Conservation (phyloP, 495 filamentous ascomycete species). For the Wilcoxina mikolae region DNA sequence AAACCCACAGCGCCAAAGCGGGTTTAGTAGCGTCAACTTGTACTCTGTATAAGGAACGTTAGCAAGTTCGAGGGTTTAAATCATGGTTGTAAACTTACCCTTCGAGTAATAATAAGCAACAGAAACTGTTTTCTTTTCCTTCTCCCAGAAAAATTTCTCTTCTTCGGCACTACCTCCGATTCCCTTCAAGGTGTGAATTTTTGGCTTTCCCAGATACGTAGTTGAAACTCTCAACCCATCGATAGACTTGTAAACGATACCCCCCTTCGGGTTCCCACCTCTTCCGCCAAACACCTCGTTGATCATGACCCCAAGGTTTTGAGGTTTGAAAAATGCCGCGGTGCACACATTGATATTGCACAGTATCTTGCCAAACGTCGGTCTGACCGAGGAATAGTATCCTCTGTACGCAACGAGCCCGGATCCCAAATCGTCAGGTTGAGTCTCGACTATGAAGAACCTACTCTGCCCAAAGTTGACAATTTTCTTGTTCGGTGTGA, state of each 20-base stretch:
- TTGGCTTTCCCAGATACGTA: constrained; percentile 3
- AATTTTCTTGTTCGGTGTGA: neutral
- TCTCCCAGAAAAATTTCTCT: constrained; percentile 18
- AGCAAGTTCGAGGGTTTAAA: neutral
- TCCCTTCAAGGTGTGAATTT: constrained; percentile 12
- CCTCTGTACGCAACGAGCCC: constrained; percentile 40
- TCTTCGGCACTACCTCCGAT: constrained; percentile 15
- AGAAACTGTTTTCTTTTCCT: constrained; percentile 1
- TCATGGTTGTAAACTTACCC: neutral
- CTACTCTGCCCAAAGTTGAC: constrained; percentile 22
- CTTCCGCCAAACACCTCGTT: neutral
- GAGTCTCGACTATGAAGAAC: constrained; percentile 14
- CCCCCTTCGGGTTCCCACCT: neutral
- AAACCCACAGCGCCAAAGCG: neutral
- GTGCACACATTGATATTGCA: constrained; percentile 36
- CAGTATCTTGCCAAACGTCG: constrained; percentile 38
- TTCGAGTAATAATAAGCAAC: constrained; percentile 3
- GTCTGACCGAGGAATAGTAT: constrained; percentile 42
- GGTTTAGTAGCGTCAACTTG: neutral
- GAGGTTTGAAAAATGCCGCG: constrained; percentile 35
- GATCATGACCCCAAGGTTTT: neutral
- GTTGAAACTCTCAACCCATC: constrained; percentile 14
- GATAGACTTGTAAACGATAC: constrained; percentile 19
- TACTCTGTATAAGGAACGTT: no score
- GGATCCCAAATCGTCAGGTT: constrained; percentile 21